phyloP scores from a whole-genome alignment of 73 alveolate species.

The Durusdinium trenchii region DNA sequence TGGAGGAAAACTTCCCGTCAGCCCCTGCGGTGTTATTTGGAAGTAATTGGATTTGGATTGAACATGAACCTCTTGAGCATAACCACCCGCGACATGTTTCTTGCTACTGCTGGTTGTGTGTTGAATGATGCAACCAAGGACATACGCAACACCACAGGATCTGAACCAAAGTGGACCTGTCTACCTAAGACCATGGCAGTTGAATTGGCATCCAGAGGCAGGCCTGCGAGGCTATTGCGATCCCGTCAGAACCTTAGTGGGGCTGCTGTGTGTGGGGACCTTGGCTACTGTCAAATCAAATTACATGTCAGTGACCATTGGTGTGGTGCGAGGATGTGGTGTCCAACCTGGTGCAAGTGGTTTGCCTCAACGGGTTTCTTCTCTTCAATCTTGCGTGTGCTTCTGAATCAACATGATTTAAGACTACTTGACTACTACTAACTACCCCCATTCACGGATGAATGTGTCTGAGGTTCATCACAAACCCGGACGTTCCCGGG shows the following conservation, averaged over 20 bases:
- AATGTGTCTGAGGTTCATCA: not conserved
- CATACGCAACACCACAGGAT: not conserved
- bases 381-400: too few species aligned
- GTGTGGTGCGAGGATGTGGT: not conserved
- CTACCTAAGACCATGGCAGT: not conserved
- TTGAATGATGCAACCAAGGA: not conserved
- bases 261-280: too few species aligned
- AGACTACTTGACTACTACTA: not conserved
- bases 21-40: not conserved
- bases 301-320: not conserved
- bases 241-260: not conserved
- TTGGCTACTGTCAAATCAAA: too few species aligned
- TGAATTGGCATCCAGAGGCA: not conserved
- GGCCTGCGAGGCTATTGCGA: not conserved
- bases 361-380: not conserved
- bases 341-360: not conserved
- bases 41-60: not conserved
- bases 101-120: too few species aligned
- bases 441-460: not conserved
- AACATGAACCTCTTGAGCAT: too few species aligned
- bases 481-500: not conserved
- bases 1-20: not conserved
- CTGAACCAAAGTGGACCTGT: not conserved
- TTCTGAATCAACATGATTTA: not conserved
- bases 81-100: too few species aligned